Evolutionary conservation across 768 basidiomycete genomes (phyloP), one percentile per base, ranked within the genome.

Genomic region (Tephrocybe sp.): DNA sequence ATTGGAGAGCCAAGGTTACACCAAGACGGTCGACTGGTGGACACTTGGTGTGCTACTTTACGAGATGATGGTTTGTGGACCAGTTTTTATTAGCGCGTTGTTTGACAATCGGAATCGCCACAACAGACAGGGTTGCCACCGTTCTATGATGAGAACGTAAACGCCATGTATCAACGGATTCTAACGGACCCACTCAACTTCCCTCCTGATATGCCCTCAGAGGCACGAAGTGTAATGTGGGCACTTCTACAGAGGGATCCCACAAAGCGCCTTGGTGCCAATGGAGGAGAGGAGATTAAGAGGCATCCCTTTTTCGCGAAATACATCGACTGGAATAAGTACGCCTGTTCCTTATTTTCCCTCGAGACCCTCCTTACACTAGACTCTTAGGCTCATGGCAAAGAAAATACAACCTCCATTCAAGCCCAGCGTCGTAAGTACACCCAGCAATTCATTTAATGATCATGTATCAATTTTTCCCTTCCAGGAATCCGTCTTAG

Each of bases 11-110:
- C 89, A 92, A 62, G 96, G 97, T 1, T 98, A 99, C 71, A 96
- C 93, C 4, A 95, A 95, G 64, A 97, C 96, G 0, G 97, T 99
- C 13, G 96, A 99, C 63, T 99, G 96, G 96, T 95, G 92, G 96
- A 98, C 96, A 0, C 76, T 98, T 4, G 97, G 96, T 32, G 95
- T 98, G 16, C 78, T 99, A 47, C 77, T 98, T 39, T 98, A 92
- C 63, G 96, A 99, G 72, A 96, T 98, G 89, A 91, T 92, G 89
- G 89, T 85, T 48, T 19, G 73, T 61, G 23, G 45, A 34, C 23
- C 35, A 6, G 45, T 51, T 55, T 41, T 59, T 7, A 26, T 7
- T 26, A 7, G 26, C 7, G 26, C 26, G 26, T 7, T 26, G 26
- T 26, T 26, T 26, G 26, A 26, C 26, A 26, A 26, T 26, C 26